Conservation (phyloP, 2,329 filamentous ascomycete species). For the Xylariaceae sp. region DNA sequence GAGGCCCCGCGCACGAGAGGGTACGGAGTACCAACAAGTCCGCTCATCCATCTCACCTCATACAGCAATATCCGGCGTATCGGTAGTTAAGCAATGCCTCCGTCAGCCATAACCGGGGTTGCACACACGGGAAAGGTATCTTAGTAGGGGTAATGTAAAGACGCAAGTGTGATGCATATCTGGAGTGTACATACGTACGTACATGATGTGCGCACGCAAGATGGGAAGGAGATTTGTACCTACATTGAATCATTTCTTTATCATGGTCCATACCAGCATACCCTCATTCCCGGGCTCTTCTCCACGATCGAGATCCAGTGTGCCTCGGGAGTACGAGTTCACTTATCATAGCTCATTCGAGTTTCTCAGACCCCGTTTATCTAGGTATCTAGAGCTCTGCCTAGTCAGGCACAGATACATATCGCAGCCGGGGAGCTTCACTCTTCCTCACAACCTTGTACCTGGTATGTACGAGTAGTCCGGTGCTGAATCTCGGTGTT, state of each 20-base stretch:
- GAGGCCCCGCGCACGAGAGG: no score
- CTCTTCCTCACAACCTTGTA: not conserved
- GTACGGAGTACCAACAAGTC: no score
- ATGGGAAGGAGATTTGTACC: not conserved
- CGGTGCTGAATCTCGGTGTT: not conserved
- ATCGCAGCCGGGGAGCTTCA: not conserved
- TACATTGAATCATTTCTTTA: not conserved
- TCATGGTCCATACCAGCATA: no score
- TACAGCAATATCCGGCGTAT: not conserved
- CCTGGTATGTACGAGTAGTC: not conserved
- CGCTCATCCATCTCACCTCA: not conserved
- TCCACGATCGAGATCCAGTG: not conserved
- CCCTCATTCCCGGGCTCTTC: not conserved
- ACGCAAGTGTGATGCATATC: not conserved
- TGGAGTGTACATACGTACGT: not conserved
- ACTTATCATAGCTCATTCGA: not conserved
- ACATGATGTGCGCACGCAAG: not conserved
- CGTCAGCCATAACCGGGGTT: not conserved
- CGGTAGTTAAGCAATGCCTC: not conserved
- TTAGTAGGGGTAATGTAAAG: not conserved
- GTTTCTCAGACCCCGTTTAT: not conserved
- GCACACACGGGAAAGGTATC: not conserved
- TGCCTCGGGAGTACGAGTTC: not conserved
- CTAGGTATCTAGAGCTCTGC: not conserved
- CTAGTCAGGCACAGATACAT: not conserved